Base-by-base conservation (phyloP, 2,329 filamentous ascomycete species). In the Calonectria pseudoreteaudii region DNA sequence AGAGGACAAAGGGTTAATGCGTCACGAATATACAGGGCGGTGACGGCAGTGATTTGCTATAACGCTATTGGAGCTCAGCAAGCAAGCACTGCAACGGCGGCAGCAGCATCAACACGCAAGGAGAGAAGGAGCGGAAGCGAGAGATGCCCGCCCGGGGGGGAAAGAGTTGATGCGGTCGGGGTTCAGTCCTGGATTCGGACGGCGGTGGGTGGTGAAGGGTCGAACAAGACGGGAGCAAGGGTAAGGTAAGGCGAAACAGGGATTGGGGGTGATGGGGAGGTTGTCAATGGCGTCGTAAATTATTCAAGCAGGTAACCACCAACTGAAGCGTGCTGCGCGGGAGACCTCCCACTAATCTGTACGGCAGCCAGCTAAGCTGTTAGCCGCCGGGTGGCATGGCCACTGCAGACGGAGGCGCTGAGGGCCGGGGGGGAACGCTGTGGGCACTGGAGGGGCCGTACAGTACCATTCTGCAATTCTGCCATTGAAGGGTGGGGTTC, bases 161-260 rank as follows among this genome's bases (percentile, higher is more conserved):
- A 38, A 47, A 30, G 60, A 64, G 30, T 65, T 65, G 68, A 70
- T 70, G 31, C 41, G 68, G 68, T 70, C 58, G 68, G 70, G 70
- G 66, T 41, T 72, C 47, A 49, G 56, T 65, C 68, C 65, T 72
- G 70, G 70, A 64, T 71, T 47, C 16, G 60, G 36, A 47, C 60
- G 28, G 60, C 60, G 66, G 44, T 71, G 31, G 47, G 58, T 49
- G 70, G 31, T 62, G 58, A 62, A 65, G 64, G 62, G 58, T 64
- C 31, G 58, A 53, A 44, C 36, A 65, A 56, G 62, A 58, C 64
- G 38, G 60, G 66, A 65, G 56, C 56, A 72, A 67, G 70, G 70
- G 70, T 72, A 52, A 70, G 58, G 68, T 52, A 60, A 69, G 53
- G 67, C 69, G n/a, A 36, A 23, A 44, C 56, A 64, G 53, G 56